Evolutionary conservation across 1,139 yeast species (phyloP), one percentile per base, ranked within the genome.

Genomic region (Geotrichum reessii): DNA sequence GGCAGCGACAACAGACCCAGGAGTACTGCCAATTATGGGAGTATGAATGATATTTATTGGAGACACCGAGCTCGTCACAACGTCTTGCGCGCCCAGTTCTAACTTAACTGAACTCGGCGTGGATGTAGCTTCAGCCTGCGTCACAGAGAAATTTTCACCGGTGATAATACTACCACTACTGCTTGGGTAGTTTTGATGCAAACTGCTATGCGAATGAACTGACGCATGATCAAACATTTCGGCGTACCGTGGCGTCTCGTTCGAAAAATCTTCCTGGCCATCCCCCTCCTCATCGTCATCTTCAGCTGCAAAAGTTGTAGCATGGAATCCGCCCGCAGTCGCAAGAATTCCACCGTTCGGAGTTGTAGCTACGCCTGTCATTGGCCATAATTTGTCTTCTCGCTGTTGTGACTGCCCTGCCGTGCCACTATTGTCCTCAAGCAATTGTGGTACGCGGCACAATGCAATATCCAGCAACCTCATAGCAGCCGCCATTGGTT

Each of bases 401-500:
- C 28, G 21, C 11, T 24, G 31, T 17, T 47, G 28, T n/a, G 21
- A n/a, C 44, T 12, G n/a, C 17, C 47, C 46, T 12, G 44, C 12
- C 47, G 25, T 52, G n/a, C 31, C 46, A 14, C 22, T 27, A 7
- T 50, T 50, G 17, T 55, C 57, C 2, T 49, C 62, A 22, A 60
- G 57, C 19, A 65, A 52, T 2, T 63, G 66, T 1, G 69, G 68
- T 2, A 67, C 64, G 12, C 67, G 61, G 21, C 65, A 62, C 48
- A 65, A 62, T n/a, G 69, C 67, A 27, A 65, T 64, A 17, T 88
- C 93, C 61, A 90, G 79, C 66, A 85, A 81, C 57, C 76, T 75
- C 56, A 89, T 73, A 0, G 96, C 95, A 60, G 80, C 82, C 17
- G 82, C 82, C 46, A 87, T 89, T 63, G 87, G 90, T 50, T 81